Conservation (phyloP, 108 stramenopile species). For the Nitzschia sp. region DNA sequence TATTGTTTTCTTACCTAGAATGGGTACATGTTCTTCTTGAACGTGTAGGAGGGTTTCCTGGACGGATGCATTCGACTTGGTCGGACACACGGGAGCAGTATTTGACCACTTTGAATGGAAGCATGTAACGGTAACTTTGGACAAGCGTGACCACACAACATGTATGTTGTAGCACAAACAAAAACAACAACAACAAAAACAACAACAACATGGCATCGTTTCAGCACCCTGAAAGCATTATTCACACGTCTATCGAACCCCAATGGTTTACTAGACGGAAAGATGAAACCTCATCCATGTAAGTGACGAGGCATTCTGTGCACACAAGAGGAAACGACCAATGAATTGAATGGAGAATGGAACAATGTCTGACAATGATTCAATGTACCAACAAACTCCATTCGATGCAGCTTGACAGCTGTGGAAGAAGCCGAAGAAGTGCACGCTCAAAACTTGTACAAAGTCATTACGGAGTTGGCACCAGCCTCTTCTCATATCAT, state of each 20-base stretch:
- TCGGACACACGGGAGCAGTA: too few species aligned
- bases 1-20: too few species aligned
- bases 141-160: too few species aligned
- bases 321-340: too few species aligned
- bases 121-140: too few species aligned
- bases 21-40: too few species aligned
- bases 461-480: constrained; percentile 8
- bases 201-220: background rate
- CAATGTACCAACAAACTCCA: too few species aligned
- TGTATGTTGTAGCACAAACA: too few species aligned
- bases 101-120: too few species aligned
- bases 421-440: constrained; percentile 28
- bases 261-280: constrained; percentile 26
- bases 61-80: too few species aligned
- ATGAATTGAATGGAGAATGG: too few species aligned
- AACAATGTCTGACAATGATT: background rate
- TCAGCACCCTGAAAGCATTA: constrained; percentile 16
- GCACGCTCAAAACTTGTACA: constrained; percentile 3
- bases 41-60: too few species aligned
- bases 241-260: constrained; percentile 19
- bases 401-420: constrained; percentile 9
- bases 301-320: background rate
- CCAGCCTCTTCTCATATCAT: constrained; percentile 1
- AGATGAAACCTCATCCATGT: constrained; percentile 20
- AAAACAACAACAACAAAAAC: background rate